Evolutionary conservation across 257 asterid genomes (phyloP).

Genomic region (Solanum chmielewskii): DNA sequence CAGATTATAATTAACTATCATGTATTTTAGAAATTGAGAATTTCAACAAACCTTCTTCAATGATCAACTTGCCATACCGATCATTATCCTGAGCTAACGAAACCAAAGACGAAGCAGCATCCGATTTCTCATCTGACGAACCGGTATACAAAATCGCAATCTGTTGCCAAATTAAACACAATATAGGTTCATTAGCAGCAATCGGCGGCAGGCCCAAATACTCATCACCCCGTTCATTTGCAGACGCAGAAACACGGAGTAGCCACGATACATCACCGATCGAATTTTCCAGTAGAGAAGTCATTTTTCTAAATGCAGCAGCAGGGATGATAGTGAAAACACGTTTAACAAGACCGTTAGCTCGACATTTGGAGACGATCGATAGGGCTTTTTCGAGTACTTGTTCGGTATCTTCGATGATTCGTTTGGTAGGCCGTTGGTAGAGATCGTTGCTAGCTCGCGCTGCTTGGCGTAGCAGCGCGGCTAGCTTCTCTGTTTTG

Average conservation of each 20-base stretch:
- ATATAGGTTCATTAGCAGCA: constrained; percentile 69
- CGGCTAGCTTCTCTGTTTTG: constrained; percentile 51
- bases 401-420: constrained; percentile 58
- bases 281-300: constrained; percentile 47
- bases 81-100: constrained; percentile 54
- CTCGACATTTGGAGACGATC: constrained; percentile 52
- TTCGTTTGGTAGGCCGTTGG: constrained; percentile 65
- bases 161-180: constrained; percentile 69
- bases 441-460: constrained; percentile 67
- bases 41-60: constrained; percentile 31
- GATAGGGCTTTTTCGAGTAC: constrained; percentile 43
- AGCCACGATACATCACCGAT: constrained; percentile 77
- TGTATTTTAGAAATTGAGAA: background rate
- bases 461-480: constrained; percentile 63
- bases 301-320: constrained; percentile 65
- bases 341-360: constrained; percentile 55
- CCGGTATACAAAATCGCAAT: constrained; percentile 54
- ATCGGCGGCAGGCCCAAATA: constrained; percentile 68
- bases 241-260: constrained; percentile 61
- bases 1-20: background rate
- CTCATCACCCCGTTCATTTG: constrained; percentile 44
- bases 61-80: constrained; percentile 53
- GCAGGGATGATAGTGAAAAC: constrained; percentile 61
- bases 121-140: constrained; percentile 35
- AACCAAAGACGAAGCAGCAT: constrained; percentile 59